Conservation (phyloP, 768 basidiomycete genomes). For the Multifurca ochricompacta region DNA sequence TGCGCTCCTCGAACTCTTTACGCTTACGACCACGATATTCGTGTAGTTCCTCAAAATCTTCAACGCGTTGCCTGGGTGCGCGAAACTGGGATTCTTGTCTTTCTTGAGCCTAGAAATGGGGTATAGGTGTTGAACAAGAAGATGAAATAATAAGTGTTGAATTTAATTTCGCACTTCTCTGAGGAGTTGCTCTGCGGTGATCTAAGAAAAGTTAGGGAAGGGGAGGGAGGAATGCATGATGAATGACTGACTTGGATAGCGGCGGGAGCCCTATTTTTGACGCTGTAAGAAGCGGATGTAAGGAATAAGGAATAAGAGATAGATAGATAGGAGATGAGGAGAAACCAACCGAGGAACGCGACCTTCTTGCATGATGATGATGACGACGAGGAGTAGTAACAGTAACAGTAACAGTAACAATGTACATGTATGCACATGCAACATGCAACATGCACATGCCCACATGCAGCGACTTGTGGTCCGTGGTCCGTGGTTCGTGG, state of each 20-base stretch:
- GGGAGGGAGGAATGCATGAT: neutral
- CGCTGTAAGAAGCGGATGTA: conserved; percentile 39
- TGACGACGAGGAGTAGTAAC: neutral
- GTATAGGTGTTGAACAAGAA: conserved; percentile 2
- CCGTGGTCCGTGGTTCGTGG: too few relatives aligned
- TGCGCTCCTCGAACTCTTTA: conserved; percentile 90
- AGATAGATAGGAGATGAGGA: neutral
- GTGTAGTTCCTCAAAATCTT: conserved; percentile 87
- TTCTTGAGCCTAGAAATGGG: conserved; percentile 76
- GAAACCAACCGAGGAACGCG: conserved; percentile 58
- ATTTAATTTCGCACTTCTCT: conserved; percentile 59
- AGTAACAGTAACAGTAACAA: neutral
- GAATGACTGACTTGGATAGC: conserved; percentile 71
- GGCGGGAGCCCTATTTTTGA: conserved; percentile 95
- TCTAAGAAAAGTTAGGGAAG: conserved; percentile 40
- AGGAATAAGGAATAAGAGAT: neutral
- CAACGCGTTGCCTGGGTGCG: conserved; percentile 91
- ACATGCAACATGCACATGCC: too few relatives aligned
- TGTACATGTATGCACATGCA: neutral
- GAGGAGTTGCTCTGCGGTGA: conserved; percentile 96
- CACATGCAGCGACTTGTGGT: too few relatives aligned
- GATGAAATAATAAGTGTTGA: neutral
- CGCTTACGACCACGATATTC: conserved; percentile 91
- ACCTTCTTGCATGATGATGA: conserved; percentile 62
- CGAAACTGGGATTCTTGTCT: conserved; percentile 88